Percentiles rank a stretch among this genome's conserved stretches.
phyloP scores from a whole-genome alignment of 2,329 filamentous ascomycete species.

The Fusarium nanum region DNA sequence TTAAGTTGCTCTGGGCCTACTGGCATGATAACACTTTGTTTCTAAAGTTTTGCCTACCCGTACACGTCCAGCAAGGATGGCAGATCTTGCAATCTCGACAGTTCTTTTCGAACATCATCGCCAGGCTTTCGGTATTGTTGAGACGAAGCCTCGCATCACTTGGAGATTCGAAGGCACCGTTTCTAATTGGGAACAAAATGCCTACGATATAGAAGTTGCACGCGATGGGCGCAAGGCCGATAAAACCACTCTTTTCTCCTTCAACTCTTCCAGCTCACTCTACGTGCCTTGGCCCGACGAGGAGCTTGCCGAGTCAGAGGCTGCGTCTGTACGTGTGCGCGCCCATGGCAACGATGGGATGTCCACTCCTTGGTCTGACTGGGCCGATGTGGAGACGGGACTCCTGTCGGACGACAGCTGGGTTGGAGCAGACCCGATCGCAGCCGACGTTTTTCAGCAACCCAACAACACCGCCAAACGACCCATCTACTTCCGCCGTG shows the following conservation, averaged over 20 bases:
- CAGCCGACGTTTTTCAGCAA: conserved; percentile 41
- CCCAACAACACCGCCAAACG: conserved; percentile 47
- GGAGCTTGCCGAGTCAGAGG: conserved; percentile 48
- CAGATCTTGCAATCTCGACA: conserved; percentile 52
- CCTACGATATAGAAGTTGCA: conserved; percentile 58
- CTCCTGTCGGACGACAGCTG: conserved; percentile 45
- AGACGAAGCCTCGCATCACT: conserved; percentile 58
- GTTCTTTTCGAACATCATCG: conserved; percentile 58
- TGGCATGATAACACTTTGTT: fast-evolving
- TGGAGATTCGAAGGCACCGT: conserved; percentile 58
- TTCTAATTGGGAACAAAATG: conserved; percentile 56
- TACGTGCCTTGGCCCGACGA: conserved; percentile 59
- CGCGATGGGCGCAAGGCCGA: conserved; percentile 18
- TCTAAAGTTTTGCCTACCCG: neutral
- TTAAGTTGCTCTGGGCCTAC: neutral
- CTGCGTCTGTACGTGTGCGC: conserved; percentile 50
- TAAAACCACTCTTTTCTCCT: conserved; percentile 31
- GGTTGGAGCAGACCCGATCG: conserved; percentile 47
- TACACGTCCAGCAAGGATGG: conserved; percentile 41
- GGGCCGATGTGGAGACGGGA: conserved; percentile 52
- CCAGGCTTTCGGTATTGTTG: conserved; percentile 57
- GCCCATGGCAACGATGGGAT: conserved; percentile 46
- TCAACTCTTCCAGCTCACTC: conserved; percentile 54
- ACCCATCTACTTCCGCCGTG: conserved; percentile 51
- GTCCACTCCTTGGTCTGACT: conserved; percentile 46